Percentiles rank a stretch among this genome's conserved stretches.
Evolutionary conservation across 768 basidiomycete species (phyloP).

Genomic region (Floccularia luteovirens): DNA sequence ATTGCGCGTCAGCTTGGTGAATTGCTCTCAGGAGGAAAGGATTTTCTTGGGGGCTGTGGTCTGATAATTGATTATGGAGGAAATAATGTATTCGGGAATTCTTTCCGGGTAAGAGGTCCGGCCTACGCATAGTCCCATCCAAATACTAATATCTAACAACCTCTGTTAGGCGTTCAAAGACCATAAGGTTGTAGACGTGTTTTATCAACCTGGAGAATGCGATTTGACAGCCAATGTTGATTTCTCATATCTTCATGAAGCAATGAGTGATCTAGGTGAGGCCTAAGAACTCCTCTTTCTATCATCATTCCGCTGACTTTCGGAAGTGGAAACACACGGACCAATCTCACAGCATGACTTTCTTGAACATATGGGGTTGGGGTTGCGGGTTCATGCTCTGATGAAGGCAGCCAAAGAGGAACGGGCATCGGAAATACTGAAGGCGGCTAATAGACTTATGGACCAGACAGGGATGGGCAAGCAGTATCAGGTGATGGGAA

Average conservation of each 20-base stretch:
- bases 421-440: conserved; percentile 41
- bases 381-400: conserved; percentile 56
- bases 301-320: conserved; percentile 13
- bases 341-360: conserved; percentile 74
- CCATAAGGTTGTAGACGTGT: conserved; percentile 80
- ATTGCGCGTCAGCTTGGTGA: conserved; percentile 63
- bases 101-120: conserved; percentile 71
- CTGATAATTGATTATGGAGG: conserved; percentile 90
- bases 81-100: conserved; percentile 57
- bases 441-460: conserved; percentile 64
- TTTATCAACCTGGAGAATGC: conserved; percentile 77
- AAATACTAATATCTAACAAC: background rate
- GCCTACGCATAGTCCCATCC: background rate
- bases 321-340: conserved; percentile 44
- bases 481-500: conserved; percentile 78
- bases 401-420: conserved; percentile 43
- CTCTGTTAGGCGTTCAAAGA: conserved; percentile 76
- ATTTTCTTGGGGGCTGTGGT: conserved; percentile 43
- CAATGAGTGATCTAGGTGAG: conserved; percentile 59
- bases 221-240: conserved; percentile 98
- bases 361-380: conserved; percentile 71
- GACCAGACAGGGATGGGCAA: conserved; percentile 80
- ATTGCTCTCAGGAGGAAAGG: conserved; percentile 32
- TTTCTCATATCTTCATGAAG: conserved; percentile 82
- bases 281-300: conserved; percentile 2